Evolutionary conservation across 305 asterid genomes (phyloP), one percentile per base, ranked within the genome.

Genomic region (Euphrasia arctica): DNA sequence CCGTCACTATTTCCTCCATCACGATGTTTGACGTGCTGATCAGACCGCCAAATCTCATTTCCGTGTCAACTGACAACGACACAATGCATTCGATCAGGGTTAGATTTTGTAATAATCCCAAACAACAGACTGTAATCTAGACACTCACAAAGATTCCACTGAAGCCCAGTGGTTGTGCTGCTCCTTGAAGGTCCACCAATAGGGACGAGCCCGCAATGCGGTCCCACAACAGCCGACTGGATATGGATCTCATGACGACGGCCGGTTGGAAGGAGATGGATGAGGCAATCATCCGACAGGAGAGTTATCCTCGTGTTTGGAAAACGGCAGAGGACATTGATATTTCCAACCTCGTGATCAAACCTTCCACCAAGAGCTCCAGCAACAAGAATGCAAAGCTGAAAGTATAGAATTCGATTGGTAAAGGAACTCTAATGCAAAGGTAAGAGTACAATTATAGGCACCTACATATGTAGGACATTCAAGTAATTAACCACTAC

Each of bases 321-420:
- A 79, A 93, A 93, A 62, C 55, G 79, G 62, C 83, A 93, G 27
- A 88, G 68, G 4, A 88, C 89, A 14, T 93, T 90, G 74, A 86
- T 86, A 64, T 93, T 93, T 64, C 96, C 97, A 70, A 80, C 74
- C 80, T 93, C 97, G 51, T 93, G 99, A 72, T 93, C 97, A 70
- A 90, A 93, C 75, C 98, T 85, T 72, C 98, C 98, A 69, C 98
- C 98, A 59, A 90, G 94, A 51, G 96, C 98, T 69, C 97, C 98
- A 32, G 85, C 83, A 65, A 76, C 96, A 67, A 88, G 96, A 72
- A 93, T 79, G 81, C 85, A 82, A 55, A 84, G n/a, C 97, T 89
- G 87, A 54, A 83, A 73, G 54, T 7, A 45, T 64, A 13, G 3
- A 57, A 28, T 15, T 29, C 2, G 58, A 52, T 59, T 14, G 55